Percentiles rank a stretch among this genome's conserved stretches.
These are phyloP conservation scores for Caryopteris hybrid DNA, from an alignment of 305 asterid genomes.

Conservation along the genomic window DNA sequence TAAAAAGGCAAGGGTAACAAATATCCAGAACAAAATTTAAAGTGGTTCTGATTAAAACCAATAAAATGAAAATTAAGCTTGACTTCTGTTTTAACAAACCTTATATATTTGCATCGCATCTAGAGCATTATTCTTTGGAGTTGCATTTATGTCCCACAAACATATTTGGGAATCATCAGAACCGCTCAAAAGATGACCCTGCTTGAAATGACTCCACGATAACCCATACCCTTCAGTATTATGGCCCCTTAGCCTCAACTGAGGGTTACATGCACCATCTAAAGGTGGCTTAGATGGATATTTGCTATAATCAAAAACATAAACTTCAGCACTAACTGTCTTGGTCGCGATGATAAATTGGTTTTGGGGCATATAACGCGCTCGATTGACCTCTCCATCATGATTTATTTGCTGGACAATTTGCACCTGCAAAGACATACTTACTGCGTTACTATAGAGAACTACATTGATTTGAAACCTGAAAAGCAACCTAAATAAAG, in stretches of 20 bases:
- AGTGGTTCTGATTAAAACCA: background rate
- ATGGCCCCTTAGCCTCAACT: slow-evolving; percentile 88
- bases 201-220: slow-evolving; percentile 88
- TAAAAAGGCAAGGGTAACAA: background rate
- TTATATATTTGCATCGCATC: slow-evolving; percentile 87
- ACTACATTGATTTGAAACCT: background rate
- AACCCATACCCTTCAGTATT: slow-evolving; percentile 89
- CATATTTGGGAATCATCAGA: slow-evolving; percentile 95
- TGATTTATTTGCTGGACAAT: slow-evolving; percentile 92
- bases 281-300: slow-evolving; percentile 93
- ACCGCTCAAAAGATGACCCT: slow-evolving; percentile 86
- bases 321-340: slow-evolving; percentile 88
- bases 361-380: slow-evolving; percentile 96
- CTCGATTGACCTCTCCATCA: slow-evolving; percentile 96
- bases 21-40: background rate
- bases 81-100: slow-evolving; percentile 37
- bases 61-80: background rate
- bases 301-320: slow-evolving; percentile 83
- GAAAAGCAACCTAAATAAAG: background rate
- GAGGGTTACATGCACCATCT: slow-evolving; percentile 89
- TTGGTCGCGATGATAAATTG: slow-evolving; percentile 80
- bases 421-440: slow-evolving; percentile 67
- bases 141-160: slow-evolving; percentile 84
- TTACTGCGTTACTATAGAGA: background rate
- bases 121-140: slow-evolving; percentile 73